Conservation (phyloP, 768 basidiomycete genomes). For the Megacollybia marginata region DNA sequence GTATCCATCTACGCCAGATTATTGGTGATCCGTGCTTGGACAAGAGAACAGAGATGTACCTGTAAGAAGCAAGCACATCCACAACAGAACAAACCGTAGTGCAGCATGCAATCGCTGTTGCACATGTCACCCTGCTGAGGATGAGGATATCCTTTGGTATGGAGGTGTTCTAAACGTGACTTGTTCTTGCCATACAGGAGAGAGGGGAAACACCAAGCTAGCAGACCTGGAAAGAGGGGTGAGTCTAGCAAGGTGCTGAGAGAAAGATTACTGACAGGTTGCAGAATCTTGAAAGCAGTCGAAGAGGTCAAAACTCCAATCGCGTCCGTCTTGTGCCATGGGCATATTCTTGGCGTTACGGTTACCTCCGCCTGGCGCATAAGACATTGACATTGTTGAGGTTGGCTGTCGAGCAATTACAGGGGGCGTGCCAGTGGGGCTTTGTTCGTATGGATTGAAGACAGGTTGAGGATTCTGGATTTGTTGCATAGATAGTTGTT, state of each 20-base stretch:
- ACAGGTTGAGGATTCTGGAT: too few relatives aligned
- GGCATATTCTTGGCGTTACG: not conserved
- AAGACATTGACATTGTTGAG: too few relatives aligned
- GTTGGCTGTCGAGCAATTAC: too few relatives aligned
- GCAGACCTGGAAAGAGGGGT: not conserved
- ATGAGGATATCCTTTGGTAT: not conserved
- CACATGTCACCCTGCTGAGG: not conserved
- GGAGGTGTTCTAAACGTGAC: not conserved
- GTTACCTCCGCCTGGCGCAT: too few relatives aligned
- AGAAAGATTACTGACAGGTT: not conserved
- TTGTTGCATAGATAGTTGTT: too few relatives aligned
- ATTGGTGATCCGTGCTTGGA: too few relatives aligned
- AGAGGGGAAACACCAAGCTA: not conserved
- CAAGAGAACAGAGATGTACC: not conserved
- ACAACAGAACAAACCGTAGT: not conserved
- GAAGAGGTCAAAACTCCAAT: not conserved
- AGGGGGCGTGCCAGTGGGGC: too few relatives aligned
- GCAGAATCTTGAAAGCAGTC: not conserved
- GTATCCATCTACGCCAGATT: too few relatives aligned
- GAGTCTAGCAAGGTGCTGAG: not conserved
- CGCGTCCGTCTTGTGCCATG: not conserved
- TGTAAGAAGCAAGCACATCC: not conserved
- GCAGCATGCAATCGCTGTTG: not conserved
- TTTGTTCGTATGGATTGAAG: too few relatives aligned
- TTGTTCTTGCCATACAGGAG: not conserved